Evolutionary conservation across 192 early-diverging fungal genomes (phyloP).

Genomic region (Coemansia sp.): DNA sequence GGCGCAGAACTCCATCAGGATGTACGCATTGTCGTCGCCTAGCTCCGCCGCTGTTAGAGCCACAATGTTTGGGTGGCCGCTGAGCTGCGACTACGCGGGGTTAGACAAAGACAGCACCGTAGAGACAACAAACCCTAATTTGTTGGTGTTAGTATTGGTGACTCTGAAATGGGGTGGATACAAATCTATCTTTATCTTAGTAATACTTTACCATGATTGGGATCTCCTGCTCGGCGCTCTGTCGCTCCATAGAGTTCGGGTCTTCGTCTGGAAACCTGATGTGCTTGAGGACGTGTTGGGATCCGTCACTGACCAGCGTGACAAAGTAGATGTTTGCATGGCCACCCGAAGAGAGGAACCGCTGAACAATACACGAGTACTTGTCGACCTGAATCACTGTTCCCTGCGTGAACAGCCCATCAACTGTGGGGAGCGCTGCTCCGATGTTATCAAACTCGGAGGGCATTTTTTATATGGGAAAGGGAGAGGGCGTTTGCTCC

Average conservation of each 20-base stretch:
- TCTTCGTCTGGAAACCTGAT: conserved; percentile 48
- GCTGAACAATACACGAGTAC: conserved; percentile 46
- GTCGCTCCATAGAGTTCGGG: conserved; percentile 64
- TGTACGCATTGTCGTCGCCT: conserved; percentile 66
- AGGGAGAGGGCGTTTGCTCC: not conserved
- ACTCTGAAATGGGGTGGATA: not conserved
- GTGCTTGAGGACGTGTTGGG: conserved; percentile 77
- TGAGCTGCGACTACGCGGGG: conserved; percentile 57
- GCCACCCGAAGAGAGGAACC: conserved; percentile 59
- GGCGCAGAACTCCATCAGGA: conserved; percentile 92
- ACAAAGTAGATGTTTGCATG: conserved; percentile 92
- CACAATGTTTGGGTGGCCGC: conserved; percentile 82
- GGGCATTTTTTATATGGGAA: not conserved
- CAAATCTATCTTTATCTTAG: not conserved
- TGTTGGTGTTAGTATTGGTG: not conserved
- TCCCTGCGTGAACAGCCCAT: conserved; percentile 36
- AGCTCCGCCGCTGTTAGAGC: conserved; percentile 73
- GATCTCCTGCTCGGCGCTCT: conserved; percentile 74
- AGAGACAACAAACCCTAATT: not conserved
- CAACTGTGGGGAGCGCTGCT: not conserved
- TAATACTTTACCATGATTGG: conserved; percentile 60
- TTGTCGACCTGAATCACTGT: conserved; percentile 42
- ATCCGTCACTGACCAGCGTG: conserved; percentile 52
- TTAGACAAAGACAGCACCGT: not conserved
- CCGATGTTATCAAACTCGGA: conserved; percentile 13